Evolutionary conservation across 345 rosid species (phyloP).

Genomic region (Gossypioides kirkii): DNA sequence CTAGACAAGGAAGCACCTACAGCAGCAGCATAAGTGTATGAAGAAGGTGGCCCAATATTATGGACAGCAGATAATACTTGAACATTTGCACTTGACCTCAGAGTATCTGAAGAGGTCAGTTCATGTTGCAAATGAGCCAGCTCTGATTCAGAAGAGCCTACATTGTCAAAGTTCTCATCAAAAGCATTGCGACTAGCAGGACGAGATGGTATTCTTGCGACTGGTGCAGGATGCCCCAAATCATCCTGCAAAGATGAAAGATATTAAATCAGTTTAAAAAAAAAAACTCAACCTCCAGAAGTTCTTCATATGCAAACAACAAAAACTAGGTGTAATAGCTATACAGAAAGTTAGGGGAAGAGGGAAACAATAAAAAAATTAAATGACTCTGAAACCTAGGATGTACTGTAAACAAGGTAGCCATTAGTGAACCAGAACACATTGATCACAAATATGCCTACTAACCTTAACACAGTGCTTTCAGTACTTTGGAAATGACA

Average conservation of each 20-base stretch:
- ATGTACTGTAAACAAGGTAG: background rate
- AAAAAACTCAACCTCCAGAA: background rate
- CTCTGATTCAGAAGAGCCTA: conserved; percentile 44
- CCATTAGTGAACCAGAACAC: background rate
- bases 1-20: conserved; percentile 76
- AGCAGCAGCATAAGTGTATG: conserved; percentile 75
- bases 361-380: too few relatives aligned
- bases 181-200: conserved; percentile 82
- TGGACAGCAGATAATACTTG: conserved; percentile 46
- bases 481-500: background rate
- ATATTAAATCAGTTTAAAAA: conserved; percentile 6
- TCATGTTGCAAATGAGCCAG: conserved; percentile 40
- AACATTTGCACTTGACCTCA: conserved; percentile 33
- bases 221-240: conserved; percentile 38
- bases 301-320: background rate
- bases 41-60: conserved; percentile 41
- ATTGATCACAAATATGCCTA: background rate
- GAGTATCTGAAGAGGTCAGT: conserved; percentile 33
- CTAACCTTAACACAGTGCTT: background rate
- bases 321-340: background rate
- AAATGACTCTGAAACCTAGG: background rate
- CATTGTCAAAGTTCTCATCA: conserved; percentile 44
- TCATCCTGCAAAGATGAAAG: conserved; percentile 48
- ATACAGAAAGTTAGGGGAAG: background rate
- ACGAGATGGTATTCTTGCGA: conserved; percentile 49